phyloP scores from a whole-genome alignment of 2,329 filamentous ascomycete species.

The Albifimbria verrucaria region DNA sequence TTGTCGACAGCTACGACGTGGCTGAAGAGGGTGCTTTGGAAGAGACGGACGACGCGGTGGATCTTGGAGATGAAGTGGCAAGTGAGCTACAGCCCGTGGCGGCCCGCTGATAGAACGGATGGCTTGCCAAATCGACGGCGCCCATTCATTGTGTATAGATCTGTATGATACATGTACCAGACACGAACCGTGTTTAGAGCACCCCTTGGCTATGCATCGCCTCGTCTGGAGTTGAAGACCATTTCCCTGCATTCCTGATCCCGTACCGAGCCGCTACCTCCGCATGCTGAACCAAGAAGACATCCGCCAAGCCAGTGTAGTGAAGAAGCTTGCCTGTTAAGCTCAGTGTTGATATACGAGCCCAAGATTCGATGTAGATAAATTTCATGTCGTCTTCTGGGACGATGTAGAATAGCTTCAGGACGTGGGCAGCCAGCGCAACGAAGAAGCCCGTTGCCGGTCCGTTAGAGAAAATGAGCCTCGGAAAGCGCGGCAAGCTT shows the following conservation, averaged over 20 bases:
- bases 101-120: not conserved
- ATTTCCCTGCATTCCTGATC: constrained; percentile 33
- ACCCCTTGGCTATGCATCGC: constrained; percentile 7
- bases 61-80: constrained; percentile 7
- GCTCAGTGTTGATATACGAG: constrained; percentile 77
- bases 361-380: constrained; percentile 91
- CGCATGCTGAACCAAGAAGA: constrained; percentile 81
- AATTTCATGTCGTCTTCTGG: constrained; percentile 61
- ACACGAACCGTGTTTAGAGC: not conserved
- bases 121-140: not conserved
- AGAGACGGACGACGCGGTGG: constrained; percentile 17
- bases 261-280: constrained; percentile 50
- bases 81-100: not conserved
- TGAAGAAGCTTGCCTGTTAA: constrained; percentile 77
- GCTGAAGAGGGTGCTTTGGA: constrained; percentile 26
- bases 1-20: constrained; percentile 40
- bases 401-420: constrained; percentile 44
- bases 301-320: constrained; percentile 62
- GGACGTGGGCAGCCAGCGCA: constrained; percentile 43
- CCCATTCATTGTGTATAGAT: not conserved
- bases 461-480: constrained; percentile 81
- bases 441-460: constrained; percentile 85
- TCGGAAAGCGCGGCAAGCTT: constrained; percentile 49
- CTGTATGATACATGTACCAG: constrained; percentile 17
- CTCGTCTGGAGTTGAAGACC: constrained; percentile 35